Percentiles rank a stretch among this genome's conserved stretches.
phyloP scores from a whole-genome alignment of 2,329 filamentous ascomycete species.

The Coniochaeta prunicola region DNA sequence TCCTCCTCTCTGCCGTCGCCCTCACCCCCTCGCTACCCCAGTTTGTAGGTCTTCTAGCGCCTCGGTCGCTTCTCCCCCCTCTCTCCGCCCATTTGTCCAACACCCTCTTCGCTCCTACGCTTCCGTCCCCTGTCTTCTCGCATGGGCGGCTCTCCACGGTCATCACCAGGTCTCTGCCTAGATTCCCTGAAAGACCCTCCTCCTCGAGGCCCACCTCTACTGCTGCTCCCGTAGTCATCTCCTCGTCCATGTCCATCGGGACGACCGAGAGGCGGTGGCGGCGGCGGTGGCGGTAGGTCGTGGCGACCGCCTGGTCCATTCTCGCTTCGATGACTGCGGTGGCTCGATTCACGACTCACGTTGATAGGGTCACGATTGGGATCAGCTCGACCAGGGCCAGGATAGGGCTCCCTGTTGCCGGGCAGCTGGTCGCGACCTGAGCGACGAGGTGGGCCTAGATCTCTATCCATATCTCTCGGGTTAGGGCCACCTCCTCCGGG shows the following conservation, averaged over 20 bases:
- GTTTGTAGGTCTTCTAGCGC: slow-evolving; percentile 23
- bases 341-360: slow-evolving; percentile 18
- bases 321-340: slow-evolving; percentile 21
- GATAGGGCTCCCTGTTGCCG: slow-evolving; percentile 14
- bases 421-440: slow-evolving; percentile 16
- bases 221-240: slow-evolving; percentile 26
- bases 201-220: slow-evolving; percentile 23
- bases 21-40: not conserved
- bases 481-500: slow-evolving; percentile 10
- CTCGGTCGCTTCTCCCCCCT: slow-evolving; percentile 46
- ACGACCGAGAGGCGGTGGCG: not conserved
- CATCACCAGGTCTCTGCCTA: slow-evolving; percentile 16
- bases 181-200: slow-evolving; percentile 12
- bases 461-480: slow-evolving; percentile 13
- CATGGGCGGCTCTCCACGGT: slow-evolving; percentile 18
- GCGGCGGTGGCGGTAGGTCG: not conserved
- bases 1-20: not conserved
- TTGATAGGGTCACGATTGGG: slow-evolving; percentile 9
- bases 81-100: slow-evolving; percentile 36
- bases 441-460: slow-evolving; percentile 15
- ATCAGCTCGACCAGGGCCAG: slow-evolving; percentile 13
- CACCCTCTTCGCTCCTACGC: slow-evolving; percentile 44
- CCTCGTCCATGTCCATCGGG: slow-evolving; percentile 9
- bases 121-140: slow-evolving; percentile 32
- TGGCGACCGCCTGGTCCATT: slow-evolving; percentile 12